phyloP scores from a whole-genome alignment of 345 rosid genomes.

The Gossypium mustelinum region DNA sequence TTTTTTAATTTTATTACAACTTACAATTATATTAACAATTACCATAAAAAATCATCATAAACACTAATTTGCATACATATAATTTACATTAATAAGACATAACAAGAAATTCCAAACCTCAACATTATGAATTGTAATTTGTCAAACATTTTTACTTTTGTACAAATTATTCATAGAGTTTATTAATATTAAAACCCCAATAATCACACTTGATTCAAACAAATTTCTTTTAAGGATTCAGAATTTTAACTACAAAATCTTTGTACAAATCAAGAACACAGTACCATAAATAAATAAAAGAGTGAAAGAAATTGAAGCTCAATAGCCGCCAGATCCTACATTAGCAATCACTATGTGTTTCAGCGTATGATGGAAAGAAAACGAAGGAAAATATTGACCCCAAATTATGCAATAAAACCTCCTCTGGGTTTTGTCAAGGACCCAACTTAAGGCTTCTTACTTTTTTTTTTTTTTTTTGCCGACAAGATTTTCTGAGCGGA shows the following conservation, averaged over 20 bases:
- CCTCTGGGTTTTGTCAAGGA: not conserved
- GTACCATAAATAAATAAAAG: not conserved
- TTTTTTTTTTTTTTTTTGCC: not conserved
- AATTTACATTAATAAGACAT: too few relatives aligned
- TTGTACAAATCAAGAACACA: not conserved
- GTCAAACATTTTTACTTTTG: too few relatives aligned
- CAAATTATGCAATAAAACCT: conserved; percentile 4
- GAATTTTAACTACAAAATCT: not conserved
- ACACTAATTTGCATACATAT: too few relatives aligned
- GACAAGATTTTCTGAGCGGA: conserved; percentile 19
- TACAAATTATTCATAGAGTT: too few relatives aligned
- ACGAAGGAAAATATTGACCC: not conserved
- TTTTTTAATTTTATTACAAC: too few relatives aligned
- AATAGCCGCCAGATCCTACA: not conserved
- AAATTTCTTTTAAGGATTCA: not conserved
- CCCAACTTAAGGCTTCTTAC: conserved; percentile 4
- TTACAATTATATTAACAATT: too few relatives aligned
- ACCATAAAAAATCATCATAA: too few relatives aligned
- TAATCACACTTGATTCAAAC: too few relatives aligned
- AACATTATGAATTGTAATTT: too few relatives aligned
- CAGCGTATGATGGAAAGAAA: not conserved
- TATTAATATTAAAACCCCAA: too few relatives aligned
- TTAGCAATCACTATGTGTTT: not conserved
- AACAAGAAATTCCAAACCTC: too few relatives aligned
- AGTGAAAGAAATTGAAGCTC: not conserved